A percentile compares a stretch with the other conserved stretches of the same genome.
Evolutionary conservation across 2,329 filamentous ascomycete genomes (phyloP).

Genomic region (Sporothrix mexicana): DNA sequence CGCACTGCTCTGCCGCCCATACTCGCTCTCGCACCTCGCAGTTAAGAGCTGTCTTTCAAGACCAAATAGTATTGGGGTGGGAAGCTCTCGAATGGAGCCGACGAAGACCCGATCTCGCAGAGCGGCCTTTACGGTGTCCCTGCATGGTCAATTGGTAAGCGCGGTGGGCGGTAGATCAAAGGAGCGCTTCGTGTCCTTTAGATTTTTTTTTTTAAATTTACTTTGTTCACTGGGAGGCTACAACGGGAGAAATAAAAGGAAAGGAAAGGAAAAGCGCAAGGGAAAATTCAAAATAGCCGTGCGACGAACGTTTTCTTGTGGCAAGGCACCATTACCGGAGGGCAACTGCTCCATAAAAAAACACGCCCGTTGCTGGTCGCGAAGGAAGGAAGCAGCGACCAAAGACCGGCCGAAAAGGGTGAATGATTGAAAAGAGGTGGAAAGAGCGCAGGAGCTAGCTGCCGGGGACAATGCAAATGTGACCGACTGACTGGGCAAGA

Average conservation of each 20-base stretch:
- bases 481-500: neutral
- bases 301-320: neutral
- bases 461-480: slow-evolving; percentile 1
- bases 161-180: neutral
- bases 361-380: neutral
- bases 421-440: neutral
- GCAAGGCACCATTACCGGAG: slow-evolving; percentile 30
- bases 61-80: neutral
- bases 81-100: slow-evolving; percentile 11
- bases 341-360: slow-evolving; percentile 26
- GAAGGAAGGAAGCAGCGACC: neutral
- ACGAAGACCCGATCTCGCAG: slow-evolving; percentile 33
- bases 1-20: slow-evolving; percentile 10
- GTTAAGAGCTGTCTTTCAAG: neutral
- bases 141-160: slow-evolving; percentile 31
- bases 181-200: neutral
- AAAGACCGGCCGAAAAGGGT: neutral
- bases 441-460: slow-evolving; percentile 10
- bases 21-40: neutral
- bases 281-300: neutral
- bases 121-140: neutral
- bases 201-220: neutral
- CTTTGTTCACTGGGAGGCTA: neutral
- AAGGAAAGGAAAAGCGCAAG: neutral
- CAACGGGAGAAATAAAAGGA: neutral